phyloP scores from a whole-genome alignment of 148 eudicot genomes.

The Fagopyrum homotropicum region DNA sequence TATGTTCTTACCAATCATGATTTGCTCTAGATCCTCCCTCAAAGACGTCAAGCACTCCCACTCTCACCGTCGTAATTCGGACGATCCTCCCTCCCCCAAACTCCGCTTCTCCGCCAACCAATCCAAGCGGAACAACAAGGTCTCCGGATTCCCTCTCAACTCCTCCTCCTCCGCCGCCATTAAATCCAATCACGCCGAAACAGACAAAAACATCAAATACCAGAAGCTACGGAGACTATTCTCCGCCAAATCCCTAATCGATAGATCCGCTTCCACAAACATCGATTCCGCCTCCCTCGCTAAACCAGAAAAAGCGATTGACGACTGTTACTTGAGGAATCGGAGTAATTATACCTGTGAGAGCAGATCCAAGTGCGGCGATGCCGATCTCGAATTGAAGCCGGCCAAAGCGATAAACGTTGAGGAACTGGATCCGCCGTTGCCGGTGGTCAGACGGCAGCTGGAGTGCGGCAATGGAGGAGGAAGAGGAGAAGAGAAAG shows the following conservation, averaged over 20 bases:
- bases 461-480: constrained; percentile 12
- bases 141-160: constrained; percentile 27
- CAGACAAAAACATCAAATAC: constrained; percentile 12
- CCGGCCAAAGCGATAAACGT: constrained; percentile 24
- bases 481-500: constrained; percentile 16
- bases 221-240: constrained; percentile 41
- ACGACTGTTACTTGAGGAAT: not conserved
- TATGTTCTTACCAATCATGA: constrained; percentile 45
- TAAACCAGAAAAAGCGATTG: not conserved
- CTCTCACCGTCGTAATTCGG: constrained; percentile 15
- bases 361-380: constrained; percentile 16
- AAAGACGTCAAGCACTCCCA: constrained; percentile 35
- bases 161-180: constrained; percentile 14
- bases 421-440: constrained; percentile 60
- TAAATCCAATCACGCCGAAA: constrained; percentile 1
- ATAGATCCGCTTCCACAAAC: constrained; percentile 20
- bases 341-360: not conserved
- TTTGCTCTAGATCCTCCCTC: constrained; percentile 50
- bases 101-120: constrained; percentile 63
- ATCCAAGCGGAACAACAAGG: constrained; percentile 42
- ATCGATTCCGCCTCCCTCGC: not conserved
- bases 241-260: constrained; percentile 27
- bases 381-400: not conserved
- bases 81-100: constrained; percentile 53
- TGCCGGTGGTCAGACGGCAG: constrained; percentile 54